Base-by-base conservation (phyloP, 2,329 filamentous ascomycete species). In the Exutisphaerella laricina region DNA sequence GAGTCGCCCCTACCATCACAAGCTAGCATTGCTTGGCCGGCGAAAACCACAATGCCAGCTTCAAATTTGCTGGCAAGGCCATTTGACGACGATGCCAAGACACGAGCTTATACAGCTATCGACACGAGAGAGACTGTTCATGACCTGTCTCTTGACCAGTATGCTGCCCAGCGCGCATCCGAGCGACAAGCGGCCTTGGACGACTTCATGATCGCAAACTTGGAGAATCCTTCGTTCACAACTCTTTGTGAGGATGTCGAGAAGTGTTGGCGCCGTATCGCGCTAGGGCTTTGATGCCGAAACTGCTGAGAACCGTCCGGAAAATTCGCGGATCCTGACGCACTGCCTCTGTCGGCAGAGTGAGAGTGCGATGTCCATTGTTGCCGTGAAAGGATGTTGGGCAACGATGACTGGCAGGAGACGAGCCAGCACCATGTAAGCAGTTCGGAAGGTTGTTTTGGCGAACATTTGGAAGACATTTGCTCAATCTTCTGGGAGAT, bases 171-270 rank as follows among this genome's bases (percentile, higher is more conserved):
- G 34, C 56, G 62, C 17, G 58, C 62, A 12, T 66, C 72, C 14
- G 57, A 61, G 23, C 66, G 74, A 5, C 59, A 64, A 34, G 56
- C 58, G 7, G 59, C 67, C 8, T 54, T 78, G 13, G 71, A 75
- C 39, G 60, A 71, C 17, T 75, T 74, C 49, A 70, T 79, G 41
- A 64, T 71, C 26, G 64, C 66, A n/a, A 66, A 69, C 43, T 62
- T 78, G 3, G 64, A 72, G 20, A 68, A 73, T 46, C 62, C 70
- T 3, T 62, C 68, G 14, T 78, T 79, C 46, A 42, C 72, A 4
- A 68, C 64, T 13, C 57, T 78, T n/a, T 71, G 72, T 38, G 63
- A 72, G 46, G 73, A 77, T 55, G 65, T 73, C 33, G 68, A 70
- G 38, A 61, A 61, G 9, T 67, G 70, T 48, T 78, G 74, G 74